Evolutionary conservation across 257 asterid genomes (phyloP).

Genomic region (Datura wrightii): DNA sequence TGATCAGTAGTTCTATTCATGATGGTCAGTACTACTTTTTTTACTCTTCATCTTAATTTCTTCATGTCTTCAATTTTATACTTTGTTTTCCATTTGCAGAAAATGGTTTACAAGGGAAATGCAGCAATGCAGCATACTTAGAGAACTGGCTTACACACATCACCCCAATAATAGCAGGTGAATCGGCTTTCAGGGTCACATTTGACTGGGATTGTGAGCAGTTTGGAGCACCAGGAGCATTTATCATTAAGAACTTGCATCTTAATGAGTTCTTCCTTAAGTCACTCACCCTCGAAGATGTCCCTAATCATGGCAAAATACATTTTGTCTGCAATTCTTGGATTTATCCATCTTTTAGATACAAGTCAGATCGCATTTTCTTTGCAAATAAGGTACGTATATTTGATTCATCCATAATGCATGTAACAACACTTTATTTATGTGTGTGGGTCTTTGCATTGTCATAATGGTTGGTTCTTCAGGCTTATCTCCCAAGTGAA

Average conservation of each 20-base stretch:
- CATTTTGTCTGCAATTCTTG: conserved; percentile 19
- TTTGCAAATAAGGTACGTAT: background rate
- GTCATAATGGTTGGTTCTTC: background rate
- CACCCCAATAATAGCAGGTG: conserved; percentile 33
- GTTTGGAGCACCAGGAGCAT: conserved; percentile 11
- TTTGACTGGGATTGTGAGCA: background rate
- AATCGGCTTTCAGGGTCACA: conserved; percentile 26
- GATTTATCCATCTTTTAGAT: background rate
- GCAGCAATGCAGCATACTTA: conserved; percentile 38
- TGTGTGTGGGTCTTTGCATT: background rate
- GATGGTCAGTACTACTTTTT: conserved; percentile 23
- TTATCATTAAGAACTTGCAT: background rate
- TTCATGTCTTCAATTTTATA: background rate
- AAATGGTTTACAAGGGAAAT: conserved; percentile 39
- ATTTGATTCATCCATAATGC: too few species aligned
- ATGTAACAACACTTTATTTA: background rate
- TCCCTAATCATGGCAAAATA: background rate
- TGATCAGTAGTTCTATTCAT: conserved; percentile 37
- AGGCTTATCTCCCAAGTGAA: conserved; percentile 35
- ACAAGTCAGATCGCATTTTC: background rate
- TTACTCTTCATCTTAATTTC: too few species aligned
- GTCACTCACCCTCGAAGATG: background rate
- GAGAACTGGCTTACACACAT: conserved; percentile 35
- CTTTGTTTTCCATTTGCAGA: conserved; percentile 3
- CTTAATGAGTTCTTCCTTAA: background rate